Conservation (phyloP, 225 moss, liverwort and hornwort genomes). For the Polytrichum commune region DNA sequence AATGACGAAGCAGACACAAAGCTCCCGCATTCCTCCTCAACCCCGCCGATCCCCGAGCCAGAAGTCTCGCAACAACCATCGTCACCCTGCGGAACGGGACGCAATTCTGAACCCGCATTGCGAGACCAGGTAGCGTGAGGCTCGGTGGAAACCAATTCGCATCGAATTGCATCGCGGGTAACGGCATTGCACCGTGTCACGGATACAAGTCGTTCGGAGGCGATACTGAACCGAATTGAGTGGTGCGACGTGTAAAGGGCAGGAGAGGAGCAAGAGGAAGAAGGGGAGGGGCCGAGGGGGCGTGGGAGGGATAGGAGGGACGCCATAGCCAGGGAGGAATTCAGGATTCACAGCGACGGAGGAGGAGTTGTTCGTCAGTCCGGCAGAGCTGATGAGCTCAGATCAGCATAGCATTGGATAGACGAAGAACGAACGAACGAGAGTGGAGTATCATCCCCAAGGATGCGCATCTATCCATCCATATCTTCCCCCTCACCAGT, state of each 20-base stretch:
- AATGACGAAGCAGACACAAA: neutral
- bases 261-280: slow-evolving; percentile 1
- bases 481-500: too few species aligned
- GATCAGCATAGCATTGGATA: neutral
- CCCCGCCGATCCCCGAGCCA: slow-evolving; percentile 12
- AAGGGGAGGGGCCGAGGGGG: slow-evolving; percentile 7
- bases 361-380: neutral
- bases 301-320: slow-evolving; percentile 34
- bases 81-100: neutral
- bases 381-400: neutral
- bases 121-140: slow-evolving; percentile 11
- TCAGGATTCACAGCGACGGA: neutral
- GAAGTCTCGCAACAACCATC: slow-evolving; percentile 29
- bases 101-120: slow-evolving; percentile 23
- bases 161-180: slow-evolving; percentile 1
- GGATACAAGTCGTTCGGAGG: slow-evolving; percentile 12
- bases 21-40: slow-evolving; percentile 3
- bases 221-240: slow-evolving; percentile 21
- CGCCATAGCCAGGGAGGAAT: slow-evolving; percentile 21
- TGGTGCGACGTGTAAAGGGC: slow-evolving; percentile 8
- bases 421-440: neutral
- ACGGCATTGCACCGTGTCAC: slow-evolving; percentile 1
- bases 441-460: too few species aligned
- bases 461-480: too few species aligned
- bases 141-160: neutral